Evolutionary conservation across 495 filamentous ascomycete species (phyloP).

Genomic region (Cercophora sp.): DNA sequence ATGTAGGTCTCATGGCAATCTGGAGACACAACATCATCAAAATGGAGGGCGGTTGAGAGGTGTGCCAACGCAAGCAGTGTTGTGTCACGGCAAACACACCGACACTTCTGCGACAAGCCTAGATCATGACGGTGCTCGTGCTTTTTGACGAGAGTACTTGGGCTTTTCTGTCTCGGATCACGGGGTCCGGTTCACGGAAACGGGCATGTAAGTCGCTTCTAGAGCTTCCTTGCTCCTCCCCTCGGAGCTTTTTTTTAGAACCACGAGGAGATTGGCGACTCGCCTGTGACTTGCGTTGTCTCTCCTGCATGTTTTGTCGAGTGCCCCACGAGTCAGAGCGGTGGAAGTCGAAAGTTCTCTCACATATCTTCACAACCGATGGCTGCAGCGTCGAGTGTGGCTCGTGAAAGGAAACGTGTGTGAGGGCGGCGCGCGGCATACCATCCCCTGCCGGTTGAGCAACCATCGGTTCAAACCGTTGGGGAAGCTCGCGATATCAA

Average conservation of each 20-base stretch:
- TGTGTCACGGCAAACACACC: constrained; percentile 12
- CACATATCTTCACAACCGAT: too few species aligned
- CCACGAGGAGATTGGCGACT: too few species aligned
- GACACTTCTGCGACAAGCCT: not conserved
- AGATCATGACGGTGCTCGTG: not conserved
- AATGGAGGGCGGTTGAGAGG: not conserved
- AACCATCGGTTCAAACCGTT: too few species aligned
- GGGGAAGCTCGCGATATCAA: too few species aligned
- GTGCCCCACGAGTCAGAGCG: not conserved
- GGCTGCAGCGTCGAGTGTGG: too few species aligned
- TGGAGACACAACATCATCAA: not conserved
- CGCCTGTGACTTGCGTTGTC: not conserved
- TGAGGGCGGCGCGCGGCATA: too few species aligned
- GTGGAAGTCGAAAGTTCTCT: not conserved
- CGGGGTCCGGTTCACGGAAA: not conserved
- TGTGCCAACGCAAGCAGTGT: not conserved
- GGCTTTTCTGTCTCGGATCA: constrained; percentile 7
- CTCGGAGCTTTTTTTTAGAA: too few species aligned
- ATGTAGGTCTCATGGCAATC: constrained; percentile 9
- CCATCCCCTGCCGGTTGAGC: too few species aligned
- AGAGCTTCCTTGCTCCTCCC: not conserved
- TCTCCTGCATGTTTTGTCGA: constrained; percentile 11
- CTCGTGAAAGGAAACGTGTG: too few species aligned
- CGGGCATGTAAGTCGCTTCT: constrained; percentile 6
- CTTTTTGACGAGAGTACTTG: too few species aligned